Base-by-base conservation (phyloP, 2,329 filamentous ascomycete genomes). In the Hymenoscyphus occultus region DNA sequence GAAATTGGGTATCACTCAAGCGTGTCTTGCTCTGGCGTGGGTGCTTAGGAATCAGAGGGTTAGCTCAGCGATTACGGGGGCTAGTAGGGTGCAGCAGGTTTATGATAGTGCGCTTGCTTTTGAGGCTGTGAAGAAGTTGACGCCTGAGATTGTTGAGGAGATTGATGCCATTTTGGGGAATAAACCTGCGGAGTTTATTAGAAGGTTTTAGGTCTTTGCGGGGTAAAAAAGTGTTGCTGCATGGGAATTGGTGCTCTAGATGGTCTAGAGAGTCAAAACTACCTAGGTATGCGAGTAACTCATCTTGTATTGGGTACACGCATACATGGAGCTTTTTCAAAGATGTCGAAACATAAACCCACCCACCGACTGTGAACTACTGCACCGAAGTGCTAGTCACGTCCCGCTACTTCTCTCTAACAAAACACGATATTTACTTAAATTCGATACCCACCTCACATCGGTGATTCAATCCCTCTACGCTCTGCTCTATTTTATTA, bases 21-120 rank as follows among this genome's bases (percentile, higher is more conserved):
- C 76, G 3, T 73, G 71, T 61, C 78, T 89, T 56, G 85, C 86
- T 0, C 78, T 88, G 61, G 85, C 84, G 1, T 89, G 86, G 86
- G 83, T 86, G 14, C 77, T 89, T 59, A 84, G 81, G 73, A 89
- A 89, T 73, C 81, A 82, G 69, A 83, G 86, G 64, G 83, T 88
- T 59, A 86, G 83, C 74, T 83, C 82, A 16, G 86, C 84, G 40
- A 88, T 88, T 69, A 84, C 84, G 0, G 85, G 85, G 5, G 85
- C 86, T 5, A 86, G 83, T 75, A 81, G 78, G 62, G 78, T 81
- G 2, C 80, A 82, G 73, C 86, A 89, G 79, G 79, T 89, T 56
- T 83, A 83, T 63, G 85, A 88, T 76, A 87, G 86, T 71, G 76
- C 85, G 59, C 77, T 78, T 72, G 84, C 86, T 1, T 69, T 88